A percentile compares a stretch with the other conserved stretches of the same genome.
Conservation (phyloP, 2,329 filamentous ascomycete genomes). For the Claviceps capensis region DNA sequence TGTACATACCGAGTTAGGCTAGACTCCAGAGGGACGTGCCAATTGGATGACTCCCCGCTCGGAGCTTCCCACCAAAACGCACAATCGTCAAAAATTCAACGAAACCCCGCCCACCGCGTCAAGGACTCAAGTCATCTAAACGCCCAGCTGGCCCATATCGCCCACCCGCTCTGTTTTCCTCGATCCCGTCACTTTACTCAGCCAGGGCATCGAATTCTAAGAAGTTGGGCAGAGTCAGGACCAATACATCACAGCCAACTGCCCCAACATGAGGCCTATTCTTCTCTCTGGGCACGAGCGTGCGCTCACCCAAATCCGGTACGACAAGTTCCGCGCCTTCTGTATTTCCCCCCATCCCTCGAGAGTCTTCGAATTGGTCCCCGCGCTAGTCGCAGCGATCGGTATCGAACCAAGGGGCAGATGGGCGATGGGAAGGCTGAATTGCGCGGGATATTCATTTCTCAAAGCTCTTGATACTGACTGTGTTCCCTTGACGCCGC, state of each 20-base stretch:
- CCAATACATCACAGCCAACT: conserved; percentile 7
- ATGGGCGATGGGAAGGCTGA: neutral
- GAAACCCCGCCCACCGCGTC: conserved; percentile 11
- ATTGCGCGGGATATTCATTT: neutral
- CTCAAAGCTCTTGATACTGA: neutral
- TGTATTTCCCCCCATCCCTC: neutral
- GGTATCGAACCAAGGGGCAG: neutral
- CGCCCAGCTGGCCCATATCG: conserved; percentile 10
- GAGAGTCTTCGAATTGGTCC: neutral
- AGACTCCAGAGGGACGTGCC: neutral
- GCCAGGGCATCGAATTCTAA: neutral
- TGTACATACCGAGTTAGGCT: neutral
- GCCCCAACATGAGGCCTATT: conserved; percentile 81
- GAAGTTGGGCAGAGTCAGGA: conserved; percentile 2
- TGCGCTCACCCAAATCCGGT: conserved; percentile 89
- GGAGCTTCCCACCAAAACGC: conserved; percentile 27
- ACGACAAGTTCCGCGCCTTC: conserved; percentile 18
- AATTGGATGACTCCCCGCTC: conserved; percentile 1
- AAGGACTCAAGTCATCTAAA: conserved; percentile 16
- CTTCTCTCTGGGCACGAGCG: conserved; percentile 93
- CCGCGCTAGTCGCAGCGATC: neutral
- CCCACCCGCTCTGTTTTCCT: conserved; percentile 11
- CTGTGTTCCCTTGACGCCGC: neutral
- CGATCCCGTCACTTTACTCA: conserved; percentile 7
- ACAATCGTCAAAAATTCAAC: conserved; percentile 32